Base-by-base conservation (phyloP, 2,329 filamentous ascomycete genomes). In the Ophiostoma perfectum region DNA sequence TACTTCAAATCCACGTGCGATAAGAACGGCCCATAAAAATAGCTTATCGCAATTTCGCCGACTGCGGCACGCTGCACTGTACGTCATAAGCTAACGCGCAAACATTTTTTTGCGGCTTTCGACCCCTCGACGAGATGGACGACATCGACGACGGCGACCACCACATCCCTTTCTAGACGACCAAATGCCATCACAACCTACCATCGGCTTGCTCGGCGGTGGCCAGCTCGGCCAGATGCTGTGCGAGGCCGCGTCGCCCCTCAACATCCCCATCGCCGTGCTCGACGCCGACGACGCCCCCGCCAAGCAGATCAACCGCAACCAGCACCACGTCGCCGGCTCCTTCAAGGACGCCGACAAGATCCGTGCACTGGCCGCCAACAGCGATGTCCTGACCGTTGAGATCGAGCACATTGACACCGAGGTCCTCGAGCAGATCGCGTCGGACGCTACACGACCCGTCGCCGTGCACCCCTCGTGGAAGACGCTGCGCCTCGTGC, bases 321-420 rank as follows among this genome's bases (percentile, higher is more conserved):
- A 90, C 77, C 80, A 83, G 72, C 82, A 84, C 72, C 92, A 97
- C 76, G 86, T 97, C 69, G 85, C 88, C 18, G 94, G 93, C 69
- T 96, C 93, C 0, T 97, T 97, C 84, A 93, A 92, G 76, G 90
- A 97, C 73, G 82, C 89, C 0, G 85, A 86, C 45, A 89, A 91
- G 72, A 93, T 98, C 72, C 86, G 88, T 60, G 84, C 92, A 77
- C 83, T 98, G n/a, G 93, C 94, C 2, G 80, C 84, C 52, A 80
- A 83, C 45, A 92, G 88, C 74, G 91, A 96, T 76, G 86, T 96
- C 16, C 82, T 97, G 70, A 97, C 93, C 0, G 91, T 96, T 14
- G 94, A 98, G 79, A 97, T 97, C 72, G 94, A 98, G 81, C 94
- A 97, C 79, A 90, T 97, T 69, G 88, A 97, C 78, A 95, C 92